Percentiles rank a stretch among this genome's conserved stretches.
These are phyloP conservation scores for Xylaria bambusicola DNA, from an alignment of 495 filamentous ascomycete genomes.

Conservation along the genomic window DNA sequence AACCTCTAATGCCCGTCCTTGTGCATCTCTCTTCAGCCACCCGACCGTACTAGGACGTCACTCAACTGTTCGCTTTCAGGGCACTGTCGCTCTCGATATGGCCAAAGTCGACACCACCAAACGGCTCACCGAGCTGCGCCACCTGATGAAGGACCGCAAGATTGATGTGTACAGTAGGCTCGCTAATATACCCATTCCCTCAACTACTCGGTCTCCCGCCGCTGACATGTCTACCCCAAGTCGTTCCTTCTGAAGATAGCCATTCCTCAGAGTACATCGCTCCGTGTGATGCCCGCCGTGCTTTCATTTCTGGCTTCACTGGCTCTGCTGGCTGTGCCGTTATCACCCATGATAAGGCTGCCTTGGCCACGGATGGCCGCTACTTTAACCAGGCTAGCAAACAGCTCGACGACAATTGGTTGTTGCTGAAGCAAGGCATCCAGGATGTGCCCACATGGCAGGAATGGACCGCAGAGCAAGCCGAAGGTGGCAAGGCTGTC, in stretches of 20 bases:
- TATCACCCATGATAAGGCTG: constrained; percentile 81
- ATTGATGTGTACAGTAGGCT: constrained; percentile 91
- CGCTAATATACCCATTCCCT: constrained; percentile 22
- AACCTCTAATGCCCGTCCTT: background rate
- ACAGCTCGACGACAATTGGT: constrained; percentile 92
- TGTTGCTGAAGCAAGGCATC: constrained; percentile 86
- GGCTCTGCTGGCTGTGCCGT: constrained; percentile 94
- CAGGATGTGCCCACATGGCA: constrained; percentile 97
- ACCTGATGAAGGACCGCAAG: constrained; percentile 84
- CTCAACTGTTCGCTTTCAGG: constrained; percentile 23
- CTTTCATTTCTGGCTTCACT: constrained; percentile 91
- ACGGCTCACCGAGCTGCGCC: constrained; percentile 73
- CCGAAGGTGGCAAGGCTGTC: constrained; percentile 80
- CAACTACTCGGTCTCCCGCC: constrained; percentile 7
- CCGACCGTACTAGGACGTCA: constrained; percentile 1
- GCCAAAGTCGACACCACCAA: constrained; percentile 78
- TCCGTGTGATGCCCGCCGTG: constrained; percentile 85
- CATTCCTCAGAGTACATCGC: constrained; percentile 99
- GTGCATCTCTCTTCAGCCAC: constrained; percentile 1
- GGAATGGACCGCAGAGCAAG: constrained; percentile 90
- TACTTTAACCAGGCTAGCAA: constrained; percentile 98
- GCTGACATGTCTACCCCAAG: constrained; percentile 48
- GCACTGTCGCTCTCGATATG: constrained; percentile 62
- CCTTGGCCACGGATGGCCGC: constrained; percentile 90
- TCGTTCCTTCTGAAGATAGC: constrained; percentile 95